phyloP scores from a whole-genome alignment of 768 basidiomycete species.

The Coprinopsis strossmayeri region DNA sequence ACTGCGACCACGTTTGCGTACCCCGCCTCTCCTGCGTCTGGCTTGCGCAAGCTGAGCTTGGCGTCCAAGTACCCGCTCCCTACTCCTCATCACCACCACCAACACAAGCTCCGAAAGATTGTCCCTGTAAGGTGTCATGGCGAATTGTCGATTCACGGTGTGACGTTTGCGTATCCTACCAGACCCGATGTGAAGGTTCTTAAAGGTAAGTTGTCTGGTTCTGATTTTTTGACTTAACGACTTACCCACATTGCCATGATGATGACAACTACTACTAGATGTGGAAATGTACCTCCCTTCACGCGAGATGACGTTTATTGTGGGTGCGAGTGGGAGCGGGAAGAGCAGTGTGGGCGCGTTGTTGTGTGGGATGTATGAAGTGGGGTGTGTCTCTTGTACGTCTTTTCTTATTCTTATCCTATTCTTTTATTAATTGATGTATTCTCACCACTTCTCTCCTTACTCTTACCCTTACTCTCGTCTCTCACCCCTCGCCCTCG shows the following conservation, averaged over 20 bases:
- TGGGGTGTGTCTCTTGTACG: no score
- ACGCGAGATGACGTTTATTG: constrained; percentile 83
- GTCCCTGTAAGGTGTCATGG: constrained; percentile 58
- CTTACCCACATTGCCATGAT: no score
- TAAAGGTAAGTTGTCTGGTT: constrained; percentile 57
- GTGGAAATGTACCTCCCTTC: constrained; percentile 61
- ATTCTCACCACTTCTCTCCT: no score
- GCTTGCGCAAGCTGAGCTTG: not conserved
- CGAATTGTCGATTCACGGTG: constrained; percentile 66
- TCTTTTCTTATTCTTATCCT: no score
- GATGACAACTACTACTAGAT: no score
- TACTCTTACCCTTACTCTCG: no score
- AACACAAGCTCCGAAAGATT: constrained; percentile 55
- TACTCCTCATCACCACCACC: not conserved
- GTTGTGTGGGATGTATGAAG: no score
- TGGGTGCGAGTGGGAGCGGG: constrained; percentile 80
- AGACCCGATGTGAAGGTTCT: constrained; percentile 67
- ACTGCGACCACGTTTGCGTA: not conserved
- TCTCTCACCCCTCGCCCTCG: no score
- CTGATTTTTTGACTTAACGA: no score
- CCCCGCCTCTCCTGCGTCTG: no score
- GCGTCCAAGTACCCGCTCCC: not conserved
- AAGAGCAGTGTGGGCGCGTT: no score
- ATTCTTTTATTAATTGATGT: no score
- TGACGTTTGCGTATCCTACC: constrained; percentile 82